Conservation (phyloP, 2,329 filamentous ascomycete species). For the Epichloe sibirici region DNA sequence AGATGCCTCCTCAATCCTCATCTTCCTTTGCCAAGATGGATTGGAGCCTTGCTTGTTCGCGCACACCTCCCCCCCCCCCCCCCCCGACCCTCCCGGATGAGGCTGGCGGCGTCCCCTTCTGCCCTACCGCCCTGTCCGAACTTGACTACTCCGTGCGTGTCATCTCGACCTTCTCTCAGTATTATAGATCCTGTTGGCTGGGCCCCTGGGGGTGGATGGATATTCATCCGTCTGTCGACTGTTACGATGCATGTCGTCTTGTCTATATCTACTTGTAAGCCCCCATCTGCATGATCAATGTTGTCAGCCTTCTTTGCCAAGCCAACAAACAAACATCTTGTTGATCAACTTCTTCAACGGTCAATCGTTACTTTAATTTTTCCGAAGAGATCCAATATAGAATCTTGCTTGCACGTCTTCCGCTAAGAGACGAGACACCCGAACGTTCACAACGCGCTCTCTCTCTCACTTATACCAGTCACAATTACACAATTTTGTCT, state of each 20-base stretch:
- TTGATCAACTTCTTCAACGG: not conserved
- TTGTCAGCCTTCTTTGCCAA: not conserved
- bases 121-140: slow-evolving; percentile 6
- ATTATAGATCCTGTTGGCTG: slow-evolving; percentile 6
- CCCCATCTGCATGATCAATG: slow-evolving; percentile 6
- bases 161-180: slow-evolving; percentile 3
- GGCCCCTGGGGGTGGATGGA: slow-evolving; percentile 1
- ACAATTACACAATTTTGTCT: not conserved
- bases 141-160: not conserved
- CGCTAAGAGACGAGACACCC: not conserved
- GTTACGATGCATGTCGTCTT: slow-evolving; percentile 4
- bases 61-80: slow-evolving; percentile 1
- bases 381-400: not conserved
- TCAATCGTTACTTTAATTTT: not conserved
- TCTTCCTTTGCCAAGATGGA: not conserved
- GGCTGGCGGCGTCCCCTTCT: slow-evolving; percentile 7
- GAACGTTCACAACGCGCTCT: not conserved
- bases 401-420: not conserved
- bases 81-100: slow-evolving; percentile 7
- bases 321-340: not conserved
- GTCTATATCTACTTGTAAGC: slow-evolving; percentile 10
- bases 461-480: not conserved
- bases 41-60: not conserved
- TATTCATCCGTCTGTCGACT: not conserved
- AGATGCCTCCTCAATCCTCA: not conserved